Conservation (phyloP, 345 rosid species). For the Adansonia digitata region DNA sequence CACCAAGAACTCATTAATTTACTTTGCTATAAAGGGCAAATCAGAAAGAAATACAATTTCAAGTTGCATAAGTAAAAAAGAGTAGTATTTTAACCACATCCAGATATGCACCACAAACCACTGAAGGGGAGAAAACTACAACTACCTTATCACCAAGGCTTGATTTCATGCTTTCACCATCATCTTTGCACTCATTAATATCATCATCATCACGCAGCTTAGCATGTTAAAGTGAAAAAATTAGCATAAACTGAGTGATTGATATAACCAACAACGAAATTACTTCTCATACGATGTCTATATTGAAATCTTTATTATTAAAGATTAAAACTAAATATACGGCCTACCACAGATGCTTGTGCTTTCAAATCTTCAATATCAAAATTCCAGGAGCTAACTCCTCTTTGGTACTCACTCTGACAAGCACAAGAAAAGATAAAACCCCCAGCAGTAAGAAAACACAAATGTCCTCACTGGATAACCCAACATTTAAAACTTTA, state of each 20-base stretch:
- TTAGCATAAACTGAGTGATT: slow-evolving; percentile 4
- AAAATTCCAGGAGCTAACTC: slow-evolving; percentile 99
- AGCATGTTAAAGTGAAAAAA: slow-evolving; percentile 16
- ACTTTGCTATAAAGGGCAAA: background rate
- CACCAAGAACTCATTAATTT: slow-evolving; percentile 11
- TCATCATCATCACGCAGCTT: slow-evolving; percentile 82
- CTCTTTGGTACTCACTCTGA: slow-evolving; percentile 97
- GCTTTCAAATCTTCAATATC: slow-evolving; percentile 89
- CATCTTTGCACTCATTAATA: slow-evolving; percentile 50
- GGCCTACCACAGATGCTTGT: slow-evolving; percentile 85
- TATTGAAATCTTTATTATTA: slow-evolving; percentile 6
- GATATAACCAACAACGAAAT: slow-evolving; percentile 12
- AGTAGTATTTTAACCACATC: background rate
- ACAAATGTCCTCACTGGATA: background rate
- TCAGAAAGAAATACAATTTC: background rate
- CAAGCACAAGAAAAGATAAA: slow-evolving; percentile 6
- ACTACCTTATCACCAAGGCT: slow-evolving; percentile 43
- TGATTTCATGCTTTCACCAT: slow-evolving; percentile 44
- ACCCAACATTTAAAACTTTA: background rate
- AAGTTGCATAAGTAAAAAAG: background rate
- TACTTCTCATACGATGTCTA: background rate
- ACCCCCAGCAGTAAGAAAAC: background rate
- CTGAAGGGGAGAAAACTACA: background rate
- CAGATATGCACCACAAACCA: background rate
- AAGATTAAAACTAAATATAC: slow-evolving; percentile 2